These are phyloP conservation scores for Eimeria zaria DNA, from an alignment of 169 alveolate genomes.

Conservation along the genomic window DNA sequence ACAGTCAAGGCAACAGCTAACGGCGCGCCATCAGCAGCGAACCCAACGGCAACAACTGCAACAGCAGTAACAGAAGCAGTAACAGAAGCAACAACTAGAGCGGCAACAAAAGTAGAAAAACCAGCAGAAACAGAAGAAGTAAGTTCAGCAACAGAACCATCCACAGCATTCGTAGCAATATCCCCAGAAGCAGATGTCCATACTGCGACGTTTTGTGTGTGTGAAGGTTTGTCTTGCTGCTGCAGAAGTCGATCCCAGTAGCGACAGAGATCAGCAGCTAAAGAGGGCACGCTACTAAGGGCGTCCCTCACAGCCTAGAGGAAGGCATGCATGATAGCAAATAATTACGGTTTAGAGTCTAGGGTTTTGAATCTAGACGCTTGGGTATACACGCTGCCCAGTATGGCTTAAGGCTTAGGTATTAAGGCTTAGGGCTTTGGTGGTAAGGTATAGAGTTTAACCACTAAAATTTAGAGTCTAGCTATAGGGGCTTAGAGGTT, in stretches of 20 bases:
- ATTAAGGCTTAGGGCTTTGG: too few species aligned
- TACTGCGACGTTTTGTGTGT: not conserved
- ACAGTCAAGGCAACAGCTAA: not conserved
- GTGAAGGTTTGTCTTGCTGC: not conserved
- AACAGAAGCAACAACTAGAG: not conserved
- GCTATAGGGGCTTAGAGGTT: too few species aligned
- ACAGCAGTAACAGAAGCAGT: not conserved
- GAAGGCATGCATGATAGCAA: too few species aligned
- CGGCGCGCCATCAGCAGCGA: conserved; percentile 1
- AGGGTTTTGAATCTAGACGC: too few species aligned
- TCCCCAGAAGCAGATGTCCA: conserved; percentile 10
- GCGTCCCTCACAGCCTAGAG: conserved; percentile 38
- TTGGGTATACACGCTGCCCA: too few species aligned
- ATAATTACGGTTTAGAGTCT: too few species aligned
- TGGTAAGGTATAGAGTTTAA: too few species aligned
- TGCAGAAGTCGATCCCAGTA: conserved; percentile 13
- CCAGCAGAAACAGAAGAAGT: not conserved
- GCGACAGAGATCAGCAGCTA: conserved; percentile 13
- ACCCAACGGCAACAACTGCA: not conserved
- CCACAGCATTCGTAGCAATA: conserved; percentile 19
- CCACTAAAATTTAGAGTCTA: too few species aligned
- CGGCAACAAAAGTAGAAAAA: not conserved
- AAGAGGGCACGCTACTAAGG: not conserved
- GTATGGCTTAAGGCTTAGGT: too few species aligned
- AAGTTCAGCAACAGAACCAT: not conserved